These are phyloP conservation scores for Aspergillus baeticus DNA, from an alignment of 495 filamentous ascomycete species.

Conservation along the genomic window DNA sequence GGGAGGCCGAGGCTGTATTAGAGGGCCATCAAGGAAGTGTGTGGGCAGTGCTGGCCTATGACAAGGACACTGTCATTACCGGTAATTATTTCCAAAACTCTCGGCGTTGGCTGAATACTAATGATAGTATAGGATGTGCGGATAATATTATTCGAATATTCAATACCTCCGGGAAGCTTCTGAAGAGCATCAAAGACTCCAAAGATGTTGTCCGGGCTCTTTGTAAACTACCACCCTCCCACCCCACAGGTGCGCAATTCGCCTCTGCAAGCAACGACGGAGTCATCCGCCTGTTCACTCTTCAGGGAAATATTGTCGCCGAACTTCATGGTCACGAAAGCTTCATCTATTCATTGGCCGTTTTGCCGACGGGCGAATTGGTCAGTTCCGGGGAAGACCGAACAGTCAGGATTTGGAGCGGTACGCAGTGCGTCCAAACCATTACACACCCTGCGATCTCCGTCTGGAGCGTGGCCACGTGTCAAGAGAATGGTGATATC, in stretches of 20 bases:
- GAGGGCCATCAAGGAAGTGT: slow-evolving; percentile 77
- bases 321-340: slow-evolving; percentile 86
- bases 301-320: slow-evolving; percentile 68
- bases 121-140: slow-evolving; percentile 60
- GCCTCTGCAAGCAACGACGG: slow-evolving; percentile 89
- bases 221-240: slow-evolving; percentile 72
- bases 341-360: slow-evolving; percentile 88
- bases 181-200: slow-evolving; percentile 67
- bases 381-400: slow-evolving; percentile 93
- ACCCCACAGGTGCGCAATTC: slow-evolving; percentile 80
- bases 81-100: slow-evolving; percentile 42
- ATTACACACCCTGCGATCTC: slow-evolving; percentile 98
- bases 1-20: slow-evolving; percentile 70
- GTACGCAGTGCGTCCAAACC: slow-evolving; percentile 80
- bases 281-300: slow-evolving; percentile 78
- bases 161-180: slow-evolving; percentile 59
- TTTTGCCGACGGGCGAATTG: slow-evolving; percentile 78
- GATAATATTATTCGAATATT: slow-evolving; percentile 88
- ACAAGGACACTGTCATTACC: slow-evolving; percentile 78
- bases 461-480: slow-evolving; percentile 88
- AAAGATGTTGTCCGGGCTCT: slow-evolving; percentile 82
- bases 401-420: slow-evolving; percentile 84
- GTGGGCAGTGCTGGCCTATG: slow-evolving; percentile 86
- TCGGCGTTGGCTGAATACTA: background rate
- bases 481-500: slow-evolving; percentile 81